Conservation (phyloP, 1,284 basidiomycete species). For the Tranzscheliella williamsii region DNA sequence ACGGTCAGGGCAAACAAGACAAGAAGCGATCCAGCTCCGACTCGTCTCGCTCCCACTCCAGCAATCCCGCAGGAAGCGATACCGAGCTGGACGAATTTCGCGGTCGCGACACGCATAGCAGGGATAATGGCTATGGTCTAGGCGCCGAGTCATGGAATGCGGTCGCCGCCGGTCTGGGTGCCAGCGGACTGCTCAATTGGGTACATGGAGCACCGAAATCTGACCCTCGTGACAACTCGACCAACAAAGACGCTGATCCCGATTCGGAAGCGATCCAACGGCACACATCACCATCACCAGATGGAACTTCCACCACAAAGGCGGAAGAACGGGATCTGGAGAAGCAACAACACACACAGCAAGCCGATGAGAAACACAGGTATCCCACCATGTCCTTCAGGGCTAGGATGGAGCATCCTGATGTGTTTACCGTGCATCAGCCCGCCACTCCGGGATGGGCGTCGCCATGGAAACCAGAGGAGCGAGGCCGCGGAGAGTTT, state of each 20-base stretch:
- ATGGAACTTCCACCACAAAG: slow-evolving; percentile 22
- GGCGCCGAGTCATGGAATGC: slow-evolving; percentile 19
- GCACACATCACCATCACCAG: slow-evolving; percentile 23
- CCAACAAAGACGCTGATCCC: too few species aligned
- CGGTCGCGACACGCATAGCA: slow-evolving; percentile 5
- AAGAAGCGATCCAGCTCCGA: slow-evolving; percentile 18
- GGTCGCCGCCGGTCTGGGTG: slow-evolving; percentile 29
- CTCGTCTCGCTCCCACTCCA: slow-evolving; percentile 14
- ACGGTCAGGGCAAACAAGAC: too few species aligned
- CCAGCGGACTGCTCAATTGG: slow-evolving; percentile 34
- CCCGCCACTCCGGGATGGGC: slow-evolving; percentile 55
- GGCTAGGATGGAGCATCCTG: slow-evolving; percentile 31
- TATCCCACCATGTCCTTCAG: slow-evolving; percentile 40
- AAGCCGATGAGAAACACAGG: slow-evolving; percentile 8
- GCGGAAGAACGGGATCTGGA: slow-evolving; percentile 19
- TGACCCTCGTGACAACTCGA: too few species aligned
- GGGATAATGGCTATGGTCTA: slow-evolving; percentile 21
- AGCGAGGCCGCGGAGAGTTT: slow-evolving; percentile 29
- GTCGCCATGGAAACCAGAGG: slow-evolving; percentile 52
- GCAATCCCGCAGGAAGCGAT: slow-evolving; percentile 23
- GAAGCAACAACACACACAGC: slow-evolving; percentile 23
- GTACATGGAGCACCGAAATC: too few species aligned
- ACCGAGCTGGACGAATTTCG: slow-evolving; percentile 25
- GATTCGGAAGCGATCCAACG: too few species aligned
- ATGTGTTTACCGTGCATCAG: slow-evolving; percentile 49